Conservation (phyloP, 2,329 filamentous ascomycete genomes). For the Ascochyta lentis region DNA sequence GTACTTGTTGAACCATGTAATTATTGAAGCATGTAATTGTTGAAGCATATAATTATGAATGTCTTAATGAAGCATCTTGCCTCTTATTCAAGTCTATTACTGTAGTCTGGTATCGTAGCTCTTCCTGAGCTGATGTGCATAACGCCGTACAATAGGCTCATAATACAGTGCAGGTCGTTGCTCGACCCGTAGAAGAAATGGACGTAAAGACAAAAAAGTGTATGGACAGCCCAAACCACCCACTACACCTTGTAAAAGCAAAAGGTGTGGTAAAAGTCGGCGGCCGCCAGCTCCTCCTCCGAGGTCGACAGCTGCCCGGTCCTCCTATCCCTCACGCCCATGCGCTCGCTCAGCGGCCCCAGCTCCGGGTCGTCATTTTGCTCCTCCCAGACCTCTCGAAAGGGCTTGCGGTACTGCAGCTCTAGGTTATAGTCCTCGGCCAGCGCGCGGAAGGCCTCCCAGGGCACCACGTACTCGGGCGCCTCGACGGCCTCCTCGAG, state of each 20-base stretch:
- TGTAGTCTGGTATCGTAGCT: too few species aligned
- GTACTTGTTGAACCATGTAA: too few species aligned
- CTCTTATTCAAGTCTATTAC: too few species aligned
- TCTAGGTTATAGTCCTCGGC: conserved; percentile 98
- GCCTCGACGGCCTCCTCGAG: conserved; percentile 95
- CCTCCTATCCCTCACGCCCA: conserved; percentile 82
- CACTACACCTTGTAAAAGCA: conserved; percentile 91
- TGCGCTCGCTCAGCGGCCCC: conserved; percentile 88
- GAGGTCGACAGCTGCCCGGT: conserved; percentile 73
- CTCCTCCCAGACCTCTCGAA: conserved; percentile 87
- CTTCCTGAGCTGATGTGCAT: too few species aligned
- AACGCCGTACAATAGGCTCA: too few species aligned
- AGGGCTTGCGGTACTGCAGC: conserved; percentile 89
- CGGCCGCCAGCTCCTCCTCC: conserved; percentile 87
- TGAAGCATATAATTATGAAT: too few species aligned
- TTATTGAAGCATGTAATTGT: too few species aligned
- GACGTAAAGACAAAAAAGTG: too few species aligned
- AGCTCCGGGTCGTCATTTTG: conserved; percentile 86
- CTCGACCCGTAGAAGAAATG: too few species aligned
- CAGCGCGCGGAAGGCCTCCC: conserved; percentile 94
- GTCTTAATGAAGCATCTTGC: too few species aligned
- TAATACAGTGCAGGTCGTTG: too few species aligned
- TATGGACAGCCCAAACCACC: too few species aligned
- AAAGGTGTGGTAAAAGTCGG: conserved; percentile 86
- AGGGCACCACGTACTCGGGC: conserved; percentile 96